Conservation (phyloP, 768 basidiomycete species). For the Suillus decipiens region DNA sequence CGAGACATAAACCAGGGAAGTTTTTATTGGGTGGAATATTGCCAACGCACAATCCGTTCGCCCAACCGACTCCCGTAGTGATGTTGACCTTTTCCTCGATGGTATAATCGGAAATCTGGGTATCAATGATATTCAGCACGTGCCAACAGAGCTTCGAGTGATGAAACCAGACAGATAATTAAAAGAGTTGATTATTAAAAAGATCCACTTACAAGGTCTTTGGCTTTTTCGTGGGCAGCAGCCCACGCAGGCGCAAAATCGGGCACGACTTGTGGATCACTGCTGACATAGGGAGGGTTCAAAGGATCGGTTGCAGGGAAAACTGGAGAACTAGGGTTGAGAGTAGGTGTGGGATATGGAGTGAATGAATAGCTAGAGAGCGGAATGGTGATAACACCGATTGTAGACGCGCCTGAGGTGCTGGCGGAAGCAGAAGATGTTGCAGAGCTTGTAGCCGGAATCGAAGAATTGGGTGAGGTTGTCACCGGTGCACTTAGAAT, state of each 20-base stretch:
- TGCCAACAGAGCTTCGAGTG: not conserved
- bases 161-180: not conserved
- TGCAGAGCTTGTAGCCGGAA: not conserved
- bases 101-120: conserved; percentile 40
- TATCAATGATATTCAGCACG: not conserved
- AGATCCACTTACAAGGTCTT: conserved; percentile 40
- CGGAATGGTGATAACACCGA: conserved; percentile 28
- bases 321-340: conserved; percentile 46
- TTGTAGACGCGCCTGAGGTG: conserved; percentile 14
- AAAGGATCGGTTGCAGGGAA: conserved; percentile 54
- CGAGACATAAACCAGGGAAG: conserved; percentile 66
- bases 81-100: conserved; percentile 28
- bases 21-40: conserved; percentile 46
- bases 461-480: not conserved
- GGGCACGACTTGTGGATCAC: conserved; percentile 35
- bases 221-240: conserved; percentile 54
- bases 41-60: conserved; percentile 61
- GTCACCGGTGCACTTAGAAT: conserved; percentile 1
- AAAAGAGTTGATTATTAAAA: not conserved
- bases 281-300: conserved; percentile 50
- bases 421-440: conserved; percentile 2
- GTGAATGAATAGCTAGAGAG: conserved; percentile 42
- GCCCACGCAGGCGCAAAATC: conserved; percentile 50
- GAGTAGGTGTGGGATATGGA: conserved; percentile 58
- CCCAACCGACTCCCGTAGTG: conserved; percentile 22